phyloP scores from a whole-genome alignment of 306 rosid genomes.

The Acacia crassicarpa region DNA sequence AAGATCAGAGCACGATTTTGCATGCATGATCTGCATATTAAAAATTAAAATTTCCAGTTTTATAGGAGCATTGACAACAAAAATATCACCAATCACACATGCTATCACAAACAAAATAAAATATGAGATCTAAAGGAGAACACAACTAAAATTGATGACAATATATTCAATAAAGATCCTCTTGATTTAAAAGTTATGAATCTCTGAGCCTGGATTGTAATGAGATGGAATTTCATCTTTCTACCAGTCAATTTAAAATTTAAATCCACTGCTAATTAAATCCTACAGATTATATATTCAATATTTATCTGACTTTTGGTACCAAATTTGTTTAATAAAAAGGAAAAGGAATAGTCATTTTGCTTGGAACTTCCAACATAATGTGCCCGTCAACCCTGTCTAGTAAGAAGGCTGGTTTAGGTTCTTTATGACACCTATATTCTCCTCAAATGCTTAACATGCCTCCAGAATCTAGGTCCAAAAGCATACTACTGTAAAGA shows the following conservation, averaged over 20 bases:
- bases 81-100: constrained; percentile 4
- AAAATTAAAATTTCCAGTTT: constrained; percentile 25
- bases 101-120: neutral
- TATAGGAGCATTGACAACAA: neutral
- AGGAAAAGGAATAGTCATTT: constrained; percentile 18
- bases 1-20: constrained; percentile 89
- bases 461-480: constrained; percentile 10
- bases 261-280: neutral
- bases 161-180: neutral
- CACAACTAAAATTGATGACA: neutral
- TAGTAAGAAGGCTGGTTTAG: constrained; percentile 9
- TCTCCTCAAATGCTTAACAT: constrained; percentile 8
- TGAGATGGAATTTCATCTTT: constrained; percentile 22
- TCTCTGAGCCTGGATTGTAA: constrained; percentile 17
- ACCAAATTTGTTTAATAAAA: neutral
- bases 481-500: neutral
- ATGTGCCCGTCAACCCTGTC: neutral
- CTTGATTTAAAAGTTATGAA: neutral
- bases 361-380: constrained; percentile 4
- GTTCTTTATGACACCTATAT: neutral
- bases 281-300: constrained; percentile 2
- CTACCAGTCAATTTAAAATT: constrained; percentile 5
- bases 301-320: neutral
- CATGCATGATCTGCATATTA: constrained; percentile 66
- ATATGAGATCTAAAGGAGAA: constrained; percentile 11